Base-by-base conservation (phyloP, 2,329 filamentous ascomycete species). In the Neonectria hederae region DNA sequence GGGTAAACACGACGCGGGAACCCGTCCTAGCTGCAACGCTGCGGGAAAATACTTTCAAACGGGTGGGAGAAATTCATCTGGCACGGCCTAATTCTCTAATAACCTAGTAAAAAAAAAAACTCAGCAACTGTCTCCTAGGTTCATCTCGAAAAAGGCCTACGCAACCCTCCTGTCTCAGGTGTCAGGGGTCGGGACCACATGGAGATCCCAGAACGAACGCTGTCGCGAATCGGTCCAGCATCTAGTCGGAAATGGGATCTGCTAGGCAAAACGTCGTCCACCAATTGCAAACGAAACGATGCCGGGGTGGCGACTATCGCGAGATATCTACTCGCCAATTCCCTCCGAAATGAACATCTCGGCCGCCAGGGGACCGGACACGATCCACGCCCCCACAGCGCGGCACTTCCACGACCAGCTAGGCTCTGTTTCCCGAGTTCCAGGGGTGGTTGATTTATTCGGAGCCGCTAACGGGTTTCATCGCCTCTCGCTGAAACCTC, bases 121-220 rank as follows among this genome's bases (percentile, higher is more conserved):
- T 35, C 32, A 14, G 13, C 32, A 6, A 35, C 17, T 11, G 43
- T 28, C 14, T 46, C 14, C 21, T 6, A 19, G n/a, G 26, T 21
- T 26, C 38, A 24, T 38, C 21, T 54, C 22, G 8, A 6, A 40
- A 32, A 51, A 19, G 60, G 42, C 54, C 54, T 43, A 63, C 60
- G 60, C 54, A 63, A 63, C 43, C 60, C 35, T 54, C 42, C 42
- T 57, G 60, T 63, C 60, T 63, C 54, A 63, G 60, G 60, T 63
- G 32, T 24, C 54, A 53, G 28, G 60, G 38, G 48, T 17, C n/a
- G 17, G 10, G 8, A 4, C 28, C 40, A 28, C 24, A 24, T 49
- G 43, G 54, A 42, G 60, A 63, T 59, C 35, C 30, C 19, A n/a
- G 26, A 32, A 63, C 58, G 19, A 54, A 51, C 14, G 22, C 19